Base-by-base conservation (phyloP, 2,329 filamentous ascomycete genomes). In the Zymoseptoria tritici region DNA sequence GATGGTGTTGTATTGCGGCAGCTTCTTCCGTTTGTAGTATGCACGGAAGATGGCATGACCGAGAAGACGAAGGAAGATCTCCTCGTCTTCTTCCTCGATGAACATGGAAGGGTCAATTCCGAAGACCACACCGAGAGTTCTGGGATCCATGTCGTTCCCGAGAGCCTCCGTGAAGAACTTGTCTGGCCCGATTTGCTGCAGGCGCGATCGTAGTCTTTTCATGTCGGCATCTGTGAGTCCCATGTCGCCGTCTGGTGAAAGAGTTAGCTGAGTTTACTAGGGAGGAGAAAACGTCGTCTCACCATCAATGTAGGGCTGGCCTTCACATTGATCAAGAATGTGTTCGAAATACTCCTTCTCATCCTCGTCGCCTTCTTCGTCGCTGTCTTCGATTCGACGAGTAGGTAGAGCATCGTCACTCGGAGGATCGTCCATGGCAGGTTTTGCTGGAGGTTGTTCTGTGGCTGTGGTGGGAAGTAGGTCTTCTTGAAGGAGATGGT, bases 101-200 rank as follows among this genome's bases (percentile, higher is more conserved):
- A 46, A n/a, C 13, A 66, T 21, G 9, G 91, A 85, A 13, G 96
- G 82, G 70, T 83, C 80, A 67, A 96, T 84, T 61, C 86, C 87
- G 78, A 97, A 97, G 13, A 91, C 92, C 8, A 90, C 91, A 71
- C 93, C 85, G 29, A 97, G 80, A 75, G 90, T 93, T 76, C 88
- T 91, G 57, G 89, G 89, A 20, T 87, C 86, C 72, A 94, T 86
- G 56, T 80, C 80, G 31, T 86, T 85, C 57, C 81, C 84, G 55
- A 95, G 80, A 31, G 88, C 91, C 66, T 86, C 81, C 67, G 85
- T 79, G 70, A 90, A 85, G 73, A 97, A 96, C 62, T 87, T 82
- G 62, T 85, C 82, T 21, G 89, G 88, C n/a, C 92, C 92, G 62
- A 91, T 79, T 56, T 85, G 80, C 71, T 88, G 88, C 60, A 96